Evolutionary conservation across 2,329 filamentous ascomycete genomes (phyloP).

Genomic region (Apiospora aurea): DNA sequence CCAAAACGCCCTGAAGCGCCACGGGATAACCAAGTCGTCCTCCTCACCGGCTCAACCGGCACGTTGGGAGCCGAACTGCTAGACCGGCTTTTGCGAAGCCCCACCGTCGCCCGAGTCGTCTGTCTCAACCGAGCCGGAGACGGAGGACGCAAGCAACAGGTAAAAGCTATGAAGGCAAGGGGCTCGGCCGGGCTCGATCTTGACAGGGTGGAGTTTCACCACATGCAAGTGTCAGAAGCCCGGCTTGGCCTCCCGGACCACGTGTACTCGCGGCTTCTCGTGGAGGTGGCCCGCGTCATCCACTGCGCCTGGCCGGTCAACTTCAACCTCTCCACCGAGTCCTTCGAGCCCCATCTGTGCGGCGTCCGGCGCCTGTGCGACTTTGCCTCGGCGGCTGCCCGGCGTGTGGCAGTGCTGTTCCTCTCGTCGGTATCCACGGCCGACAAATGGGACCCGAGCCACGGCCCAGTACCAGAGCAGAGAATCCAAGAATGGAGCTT

Average conservation of each 20-base stretch:
- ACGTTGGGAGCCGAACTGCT: constrained; percentile 58
- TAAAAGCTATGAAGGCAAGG: constrained; percentile 43
- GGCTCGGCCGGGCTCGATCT: constrained; percentile 40
- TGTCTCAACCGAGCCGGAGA: constrained; percentile 59
- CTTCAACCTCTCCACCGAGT: constrained; percentile 56
- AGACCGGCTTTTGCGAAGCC: constrained; percentile 43
- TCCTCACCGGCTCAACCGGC: constrained; percentile 58
- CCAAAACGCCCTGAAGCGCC: constrained; percentile 35
- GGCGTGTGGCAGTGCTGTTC: constrained; percentile 46
- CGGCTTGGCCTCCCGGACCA: constrained; percentile 54
- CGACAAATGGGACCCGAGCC: constrained; percentile 37
- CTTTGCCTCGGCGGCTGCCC: constrained; percentile 44
- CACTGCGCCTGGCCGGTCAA: constrained; percentile 66
- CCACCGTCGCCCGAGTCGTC: constrained; percentile 49
- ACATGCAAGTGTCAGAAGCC: constrained; percentile 55
- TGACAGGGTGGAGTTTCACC: constrained; percentile 53
- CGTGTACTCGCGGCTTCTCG: constrained; percentile 45
- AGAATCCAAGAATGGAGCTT: constrained; percentile 39
- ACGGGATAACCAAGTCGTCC: constrained; percentile 37
- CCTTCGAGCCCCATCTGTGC: constrained; percentile 58
- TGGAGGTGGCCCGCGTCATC: constrained; percentile 53
- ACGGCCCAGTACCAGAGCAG: constrained; percentile 43
- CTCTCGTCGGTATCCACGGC: constrained; percentile 48
- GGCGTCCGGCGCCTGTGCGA: constrained; percentile 58
- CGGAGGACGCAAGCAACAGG: constrained; percentile 49